Base-by-base conservation (phyloP, 2,329 filamentous ascomycete species). In the Pseudopithomyces chartarum region DNA sequence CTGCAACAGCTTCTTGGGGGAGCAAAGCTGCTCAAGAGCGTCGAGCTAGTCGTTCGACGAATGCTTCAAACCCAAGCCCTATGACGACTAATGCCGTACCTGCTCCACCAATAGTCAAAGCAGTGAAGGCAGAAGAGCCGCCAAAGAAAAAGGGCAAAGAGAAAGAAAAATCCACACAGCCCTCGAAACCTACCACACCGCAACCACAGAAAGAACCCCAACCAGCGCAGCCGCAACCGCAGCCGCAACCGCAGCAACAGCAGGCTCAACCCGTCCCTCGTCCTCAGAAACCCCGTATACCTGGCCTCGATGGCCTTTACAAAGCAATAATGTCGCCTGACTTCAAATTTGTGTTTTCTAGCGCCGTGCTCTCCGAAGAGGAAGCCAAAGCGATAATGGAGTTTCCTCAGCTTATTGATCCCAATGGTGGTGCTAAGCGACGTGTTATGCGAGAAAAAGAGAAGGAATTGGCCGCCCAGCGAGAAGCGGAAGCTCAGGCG, bases 1-100 rank as follows among this genome's bases (percentile, higher is more conserved):
- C 95, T 2, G 92, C 93, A 1, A 92, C 93, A 3, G 95, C 94
- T 4, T 97, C 89, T 70, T 99, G 95, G 95, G 95, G 94, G 19
- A 88, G 85, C 61, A 87, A 79, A 81, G 87, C 72, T 85, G 88
- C 83, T 62, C 84, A 82, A 56, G 91, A 85, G 76, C 87, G 87
- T 68, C 86, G 85, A 65, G 90, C 86, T 58, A 97, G 92, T 68
- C 86, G 92, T 64, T 89, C 91, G 32, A 93, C 91, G 0, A 96
- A 90, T 68, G 88, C 86, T 61, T 90, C 91, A 19, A 87, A 91
- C 23, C 89, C 92, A 2, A 97, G 93, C 71, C 93, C 94, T 44
- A 89, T 90, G 36, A 83, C 80, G 20, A 73, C 78, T 2, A 78
- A 78, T 60, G 79, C 80, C n/a, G 76, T 76, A 2, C 74, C 80